Percentiles rank a stretch among this genome's conserved stretches.
These are phyloP conservation scores for Begonia loranthoides DNA, from an alignment of 306 rosid genomes.

Conservation along the genomic window DNA sequence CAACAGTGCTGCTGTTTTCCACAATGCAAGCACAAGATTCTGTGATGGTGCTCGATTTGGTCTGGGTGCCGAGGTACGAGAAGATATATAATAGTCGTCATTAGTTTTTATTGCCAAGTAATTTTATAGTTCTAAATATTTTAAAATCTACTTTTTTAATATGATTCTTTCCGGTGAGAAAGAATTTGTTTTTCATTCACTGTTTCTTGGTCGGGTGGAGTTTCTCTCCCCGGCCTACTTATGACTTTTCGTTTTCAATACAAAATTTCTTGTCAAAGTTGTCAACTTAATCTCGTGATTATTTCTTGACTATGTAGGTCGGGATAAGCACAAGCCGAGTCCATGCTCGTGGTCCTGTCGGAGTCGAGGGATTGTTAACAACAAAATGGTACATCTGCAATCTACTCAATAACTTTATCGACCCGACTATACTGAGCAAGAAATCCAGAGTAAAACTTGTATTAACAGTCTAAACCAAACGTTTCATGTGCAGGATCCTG, in stretches of 20 bases:
- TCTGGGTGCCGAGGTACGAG: constrained; percentile 89
- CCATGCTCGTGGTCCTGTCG: constrained; percentile 98
- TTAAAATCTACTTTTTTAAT: too few species aligned
- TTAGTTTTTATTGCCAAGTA: background rate
- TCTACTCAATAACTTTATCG: background rate
- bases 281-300: constrained; percentile 5
- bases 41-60: constrained; percentile 97
- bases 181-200: too few species aligned
- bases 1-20: constrained; percentile 93
- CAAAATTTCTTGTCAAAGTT: background rate
- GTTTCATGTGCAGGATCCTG: constrained; percentile 54
- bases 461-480: background rate
- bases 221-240: too few species aligned
- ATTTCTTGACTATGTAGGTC: constrained; percentile 35
- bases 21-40: constrained; percentile 94
- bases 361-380: constrained; percentile 94
- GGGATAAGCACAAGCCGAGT: constrained; percentile 96
- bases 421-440: background rate
- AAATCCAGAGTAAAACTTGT: background rate
- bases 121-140: too few species aligned
- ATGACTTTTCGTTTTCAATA: too few species aligned
- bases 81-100: background rate
- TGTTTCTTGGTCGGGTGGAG: too few species aligned
- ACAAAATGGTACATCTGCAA: constrained; percentile 60
- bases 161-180: too few species aligned